phyloP scores from a whole-genome alignment of 768 basidiomycete species.

The Pleurotus pulmonarius region DNA sequence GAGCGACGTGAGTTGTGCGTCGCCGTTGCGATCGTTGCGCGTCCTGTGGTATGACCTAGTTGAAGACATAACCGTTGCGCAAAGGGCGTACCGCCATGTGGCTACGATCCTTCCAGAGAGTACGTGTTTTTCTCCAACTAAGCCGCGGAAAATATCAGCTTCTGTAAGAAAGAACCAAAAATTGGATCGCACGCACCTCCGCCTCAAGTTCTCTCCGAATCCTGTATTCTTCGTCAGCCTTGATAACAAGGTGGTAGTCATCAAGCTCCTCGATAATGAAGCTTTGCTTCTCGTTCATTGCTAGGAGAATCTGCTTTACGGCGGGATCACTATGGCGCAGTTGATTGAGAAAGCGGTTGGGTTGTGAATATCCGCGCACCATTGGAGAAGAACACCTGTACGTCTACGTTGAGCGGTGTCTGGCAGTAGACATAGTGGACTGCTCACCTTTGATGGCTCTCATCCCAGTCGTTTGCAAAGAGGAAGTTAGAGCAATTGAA shows the following conservation, averaged over 20 bases:
- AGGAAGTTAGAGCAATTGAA: too few species aligned
- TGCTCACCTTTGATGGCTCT: slow-evolving; percentile 60
- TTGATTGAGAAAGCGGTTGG: neutral
- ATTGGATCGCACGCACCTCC: slow-evolving; percentile 49
- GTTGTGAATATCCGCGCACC: slow-evolving; percentile 33
- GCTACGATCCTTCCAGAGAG: slow-evolving; percentile 44
- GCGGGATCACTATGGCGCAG: slow-evolving; percentile 64
- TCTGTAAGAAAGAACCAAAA: neutral
- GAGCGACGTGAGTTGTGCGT: neutral
- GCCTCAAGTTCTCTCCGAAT: slow-evolving; percentile 70
- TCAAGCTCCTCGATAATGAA: slow-evolving; percentile 90
- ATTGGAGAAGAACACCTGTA: slow-evolving; percentile 63
- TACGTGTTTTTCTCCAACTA: slow-evolving; percentile 88
- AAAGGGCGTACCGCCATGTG: neutral
- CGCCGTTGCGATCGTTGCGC: neutral
- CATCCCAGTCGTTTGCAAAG: slow-evolving; percentile 29
- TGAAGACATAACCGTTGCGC: neutral
- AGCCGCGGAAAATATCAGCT: slow-evolving; percentile 4
- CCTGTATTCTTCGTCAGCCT: slow-evolving; percentile 75
- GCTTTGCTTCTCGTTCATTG: slow-evolving; percentile 64
- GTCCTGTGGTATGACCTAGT: neutral
- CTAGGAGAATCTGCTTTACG: slow-evolving; percentile 82
- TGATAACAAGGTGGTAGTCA: slow-evolving; percentile 79
- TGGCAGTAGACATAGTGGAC: neutral
- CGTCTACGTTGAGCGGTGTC: neutral